Base-by-base conservation (phyloP, 306 rosid genomes). In the Vigna unguiculata region DNA sequence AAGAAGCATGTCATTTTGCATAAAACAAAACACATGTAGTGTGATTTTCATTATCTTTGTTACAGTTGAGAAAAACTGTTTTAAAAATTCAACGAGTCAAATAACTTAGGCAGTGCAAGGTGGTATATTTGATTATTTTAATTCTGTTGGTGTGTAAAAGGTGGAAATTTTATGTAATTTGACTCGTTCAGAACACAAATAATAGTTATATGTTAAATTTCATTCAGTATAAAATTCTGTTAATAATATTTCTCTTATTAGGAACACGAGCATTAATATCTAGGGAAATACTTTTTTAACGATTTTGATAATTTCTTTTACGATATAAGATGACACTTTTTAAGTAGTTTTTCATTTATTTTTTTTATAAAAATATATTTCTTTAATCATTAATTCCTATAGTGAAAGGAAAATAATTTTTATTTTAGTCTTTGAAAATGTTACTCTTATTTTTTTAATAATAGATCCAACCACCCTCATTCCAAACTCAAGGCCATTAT, bases 121-220 rank as follows among this genome's bases (percentile, higher is more conserved):
- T 43, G 36, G 48, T 25, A 54, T 53, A 54, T 53, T 24, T 77
- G 81, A 43, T 32, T 28, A 60, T 30, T 60, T 30, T 20, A 9
- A 4, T 36, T 51, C 51, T 14, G 38, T 47, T 65, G 54, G 65
- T 11, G 40, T 21, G n/a, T n/a, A 22, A 64, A 25, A 24, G 38
- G 10, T 12, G 5, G 19, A 55, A 55, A 34, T 21, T 55, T 24
- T 36, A 7, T 57, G 63, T 55, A 60, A 30, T 25, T 60, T 58
- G 11, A 58, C 32, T 58, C 15, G 28, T 28, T 49, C n/a, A 15
- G 19, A 47, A 28, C 40, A 48, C 28, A 40, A 19, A 17, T 9
- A 10, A 63, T 36, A 63, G 45, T 63, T 17, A 36, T 36, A 38
- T 17, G 38, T 38, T 38, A 63, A 11, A 20, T 40, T 59, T 30